These are phyloP conservation scores for Nigrospora osmanthi DNA, from an alignment of 2,329 filamentous ascomycete genomes.

Conservation along the genomic window DNA sequence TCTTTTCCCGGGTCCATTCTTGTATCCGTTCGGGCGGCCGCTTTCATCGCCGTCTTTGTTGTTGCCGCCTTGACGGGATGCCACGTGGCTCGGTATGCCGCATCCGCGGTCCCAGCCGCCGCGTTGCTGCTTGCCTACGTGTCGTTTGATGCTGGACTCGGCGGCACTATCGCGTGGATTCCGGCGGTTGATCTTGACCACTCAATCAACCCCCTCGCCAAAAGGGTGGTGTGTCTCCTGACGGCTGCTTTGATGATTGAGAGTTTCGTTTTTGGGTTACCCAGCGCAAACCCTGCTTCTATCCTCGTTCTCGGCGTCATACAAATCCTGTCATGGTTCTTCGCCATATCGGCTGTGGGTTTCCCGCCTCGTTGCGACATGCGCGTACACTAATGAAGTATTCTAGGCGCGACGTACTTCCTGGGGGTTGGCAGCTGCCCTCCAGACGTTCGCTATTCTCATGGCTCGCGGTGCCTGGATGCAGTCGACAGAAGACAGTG, in stretches of 20 bases:
- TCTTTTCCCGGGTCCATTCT: conserved; percentile 6
- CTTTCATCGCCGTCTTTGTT: conserved; percentile 12
- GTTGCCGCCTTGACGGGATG: conserved; percentile 19
- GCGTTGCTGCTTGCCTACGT: conserved; percentile 21
- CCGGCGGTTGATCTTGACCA: conserved; percentile 24
- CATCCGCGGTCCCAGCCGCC: conserved; percentile 18
- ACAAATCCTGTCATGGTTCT: conserved; percentile 28
- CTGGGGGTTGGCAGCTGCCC: conserved; percentile 19
- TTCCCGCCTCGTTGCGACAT: not conserved
- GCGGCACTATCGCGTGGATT: conserved; percentile 14
- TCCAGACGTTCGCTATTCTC: conserved; percentile 23
- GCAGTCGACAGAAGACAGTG: conserved; percentile 16
- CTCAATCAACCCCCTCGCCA: conserved; percentile 13
- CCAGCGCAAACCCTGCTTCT: conserved; percentile 5
- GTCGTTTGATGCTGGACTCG: conserved; percentile 11
- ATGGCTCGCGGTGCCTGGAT: conserved; percentile 18
- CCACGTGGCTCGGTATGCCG: conserved; percentile 9
- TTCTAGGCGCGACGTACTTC: conserved; percentile 20
- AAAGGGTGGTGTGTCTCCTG: conserved; percentile 11
- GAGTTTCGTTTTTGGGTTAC: conserved; percentile 13
- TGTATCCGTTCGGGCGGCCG: conserved; percentile 10
- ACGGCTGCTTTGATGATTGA: conserved; percentile 8
- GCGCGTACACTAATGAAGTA: not conserved
- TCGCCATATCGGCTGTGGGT: conserved; percentile 21
- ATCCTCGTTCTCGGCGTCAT: conserved; percentile 14